phyloP scores from a whole-genome alignment of 805 yeast genomes.

The Metschnikowia hibisci region DNA sequence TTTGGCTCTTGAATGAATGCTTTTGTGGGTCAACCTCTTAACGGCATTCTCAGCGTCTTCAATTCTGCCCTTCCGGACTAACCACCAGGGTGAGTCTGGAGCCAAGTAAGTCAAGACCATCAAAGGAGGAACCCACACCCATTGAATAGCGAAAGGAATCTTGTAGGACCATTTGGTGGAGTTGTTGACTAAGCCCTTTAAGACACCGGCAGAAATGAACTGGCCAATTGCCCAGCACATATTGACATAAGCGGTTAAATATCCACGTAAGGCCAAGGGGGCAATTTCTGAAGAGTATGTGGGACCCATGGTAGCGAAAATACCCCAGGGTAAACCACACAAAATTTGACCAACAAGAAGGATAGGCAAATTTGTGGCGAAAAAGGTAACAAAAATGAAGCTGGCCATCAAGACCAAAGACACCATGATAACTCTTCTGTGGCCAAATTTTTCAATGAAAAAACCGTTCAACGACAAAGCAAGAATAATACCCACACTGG shows the following conservation, averaged over 20 bases:
- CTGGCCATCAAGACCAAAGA: conserved; percentile 27
- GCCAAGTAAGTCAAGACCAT: conserved; percentile 40
- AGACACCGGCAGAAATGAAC: conserved; percentile 50
- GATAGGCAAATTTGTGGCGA: conserved; percentile 38
- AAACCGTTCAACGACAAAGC: conserved; percentile 43
- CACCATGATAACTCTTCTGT: conserved; percentile 32
- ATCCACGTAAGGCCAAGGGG: conserved; percentile 48
- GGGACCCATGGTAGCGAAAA: conserved; percentile 49
- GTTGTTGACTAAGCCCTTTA: conserved; percentile 30
- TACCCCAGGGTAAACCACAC: conserved; percentile 52
- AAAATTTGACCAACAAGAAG: conserved; percentile 42
- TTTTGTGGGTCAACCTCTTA: conserved; percentile 12
- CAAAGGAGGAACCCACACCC: conserved; percentile 56
- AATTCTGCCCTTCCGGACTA: conserved; percentile 38
- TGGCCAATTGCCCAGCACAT: conserved; percentile 58
- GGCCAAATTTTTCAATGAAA: conserved; percentile 42
- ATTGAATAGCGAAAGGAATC: conserved; percentile 56
- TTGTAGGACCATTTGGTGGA: conserved; percentile 38
- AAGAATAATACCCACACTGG: conserved; percentile 29
- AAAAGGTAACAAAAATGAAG: conserved; percentile 47
- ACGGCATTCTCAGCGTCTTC: conserved; percentile 37
- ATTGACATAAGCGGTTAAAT: conserved; percentile 48
- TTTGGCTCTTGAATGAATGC: conserved; percentile 16
- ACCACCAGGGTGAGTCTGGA: conserved; percentile 61
- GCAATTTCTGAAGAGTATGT: conserved; percentile 58